Evolutionary conservation across 192 early-diverging fungal species (phyloP).

Genomic region (Thamnidium elegans): DNA sequence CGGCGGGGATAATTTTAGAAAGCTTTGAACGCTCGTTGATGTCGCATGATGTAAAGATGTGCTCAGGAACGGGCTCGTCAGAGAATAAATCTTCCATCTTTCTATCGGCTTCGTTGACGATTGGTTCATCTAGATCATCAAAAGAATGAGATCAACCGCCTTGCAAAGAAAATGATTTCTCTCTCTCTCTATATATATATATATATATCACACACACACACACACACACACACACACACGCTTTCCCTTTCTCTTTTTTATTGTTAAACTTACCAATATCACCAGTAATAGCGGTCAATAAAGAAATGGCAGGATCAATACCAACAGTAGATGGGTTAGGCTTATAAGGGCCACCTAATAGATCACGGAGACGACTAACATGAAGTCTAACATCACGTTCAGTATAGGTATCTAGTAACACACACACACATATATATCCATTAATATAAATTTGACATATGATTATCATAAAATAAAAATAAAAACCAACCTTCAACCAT

Average conservation of each 20-base stretch:
- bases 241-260: background rate
- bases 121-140: constrained; percentile 28
- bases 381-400: constrained; percentile 92
- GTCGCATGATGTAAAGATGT: constrained; percentile 50
- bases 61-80: constrained; percentile 36
- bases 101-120: constrained; percentile 28
- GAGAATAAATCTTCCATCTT: constrained; percentile 36
- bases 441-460: constrained; percentile 1
- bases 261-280: constrained; percentile 47
- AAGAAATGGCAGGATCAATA: constrained; percentile 74
- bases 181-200: background rate
- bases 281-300: constrained; percentile 62
- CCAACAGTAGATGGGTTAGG: constrained; percentile 48
- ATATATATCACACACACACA: background rate
- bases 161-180: background rate
- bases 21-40: constrained; percentile 44
- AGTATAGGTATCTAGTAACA: constrained; percentile 69
- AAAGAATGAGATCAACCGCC: background rate
- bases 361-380: constrained; percentile 82
- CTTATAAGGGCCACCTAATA: constrained; percentile 74
- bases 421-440: background rate
- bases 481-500: constrained; percentile 64
- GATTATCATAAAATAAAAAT: background rate
- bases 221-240: background rate
- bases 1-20: constrained; percentile 53